Base-by-base conservation (phyloP, 768 basidiomycete genomes). In the Leccinum disarticulatum region DNA sequence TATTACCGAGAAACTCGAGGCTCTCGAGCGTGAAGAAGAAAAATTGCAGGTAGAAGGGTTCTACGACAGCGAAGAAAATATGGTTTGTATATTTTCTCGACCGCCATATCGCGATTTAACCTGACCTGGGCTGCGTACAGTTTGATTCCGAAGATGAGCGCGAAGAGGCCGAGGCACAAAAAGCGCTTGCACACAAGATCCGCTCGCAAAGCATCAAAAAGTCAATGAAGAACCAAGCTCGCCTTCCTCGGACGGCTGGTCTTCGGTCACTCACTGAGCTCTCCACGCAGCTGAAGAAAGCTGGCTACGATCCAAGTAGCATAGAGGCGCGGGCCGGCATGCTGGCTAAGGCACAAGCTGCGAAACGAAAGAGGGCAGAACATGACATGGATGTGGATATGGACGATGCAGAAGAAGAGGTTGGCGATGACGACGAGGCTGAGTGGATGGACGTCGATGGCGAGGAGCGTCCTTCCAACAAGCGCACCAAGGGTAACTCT, bases 1-100 rank as follows among this genome's bases (percentile, higher is more conserved):
- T 69, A 98, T 99, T 61, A 87, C 86, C 19, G 95, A 95, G 76
- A 96, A 95, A 76, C 87, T 99, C 51, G 96, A 98, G 69, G 96
- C 94, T 13, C 86, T 99, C 58, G 96, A 99, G 76, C 86, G 92
- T 17, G 97, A 98, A 72, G 97, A 99, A 74, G 96, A 96, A 74
- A 85, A 84, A 65, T 83, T 99, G n/a, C 81, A 93, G 72, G 88
- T 87, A 1, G 93, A 98, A 73, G 97, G 97, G 4, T 98, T 91
- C 81, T 99, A 98, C 74, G 92, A 93, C 36, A 85, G 80, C 55
- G 96, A 94, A 38, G 90, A 88, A 59, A 90, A 95, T 56, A 89
- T 93, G 70, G 93, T 93, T 70, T 59, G 83, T 73, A 3, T 15
- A 27, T 43, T 46, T 11, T 27, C 28, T 47, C 25, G 13, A 3